These are phyloP conservation scores for Sporothrix inflata DNA, from an alignment of 2,329 filamentous ascomycete genomes.

Conservation along the genomic window DNA sequence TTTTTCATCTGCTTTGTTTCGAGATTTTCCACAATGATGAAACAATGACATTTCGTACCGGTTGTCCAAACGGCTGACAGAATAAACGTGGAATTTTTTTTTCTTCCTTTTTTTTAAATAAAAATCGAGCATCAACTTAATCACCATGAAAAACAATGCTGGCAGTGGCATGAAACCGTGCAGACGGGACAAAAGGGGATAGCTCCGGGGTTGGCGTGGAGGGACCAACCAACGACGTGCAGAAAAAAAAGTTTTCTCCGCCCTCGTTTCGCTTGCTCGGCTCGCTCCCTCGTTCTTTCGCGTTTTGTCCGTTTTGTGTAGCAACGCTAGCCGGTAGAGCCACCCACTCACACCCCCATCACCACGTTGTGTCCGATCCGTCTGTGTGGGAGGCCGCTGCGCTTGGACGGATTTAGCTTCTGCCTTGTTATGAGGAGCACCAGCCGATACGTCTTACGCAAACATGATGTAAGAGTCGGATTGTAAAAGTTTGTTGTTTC, in stretches of 20 bases:
- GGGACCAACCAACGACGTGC: background rate
- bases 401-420: background rate
- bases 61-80: background rate
- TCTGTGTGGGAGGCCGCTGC: constrained; percentile 18
- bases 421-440: background rate
- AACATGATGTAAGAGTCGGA: background rate
- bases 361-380: constrained; percentile 5
- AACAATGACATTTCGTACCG: background rate
- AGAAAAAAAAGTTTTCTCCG: background rate
- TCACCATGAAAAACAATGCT: too few species aligned
- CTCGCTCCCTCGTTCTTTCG: background rate
- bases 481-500: too few species aligned
- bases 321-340: background rate
- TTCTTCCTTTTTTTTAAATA: background rate
- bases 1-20: too few species aligned
- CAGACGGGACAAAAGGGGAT: background rate
- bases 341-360: background rate
- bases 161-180: background rate
- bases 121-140: too few species aligned
- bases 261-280: too few species aligned
- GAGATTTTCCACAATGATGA: background rate
- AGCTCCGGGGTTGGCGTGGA: constrained; percentile 14
- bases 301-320: background rate
- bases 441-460: background rate
- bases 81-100: background rate